Evolutionary conservation across 495 filamentous ascomycete species (phyloP).

Genomic region (Aspergillus campestris): DNA sequence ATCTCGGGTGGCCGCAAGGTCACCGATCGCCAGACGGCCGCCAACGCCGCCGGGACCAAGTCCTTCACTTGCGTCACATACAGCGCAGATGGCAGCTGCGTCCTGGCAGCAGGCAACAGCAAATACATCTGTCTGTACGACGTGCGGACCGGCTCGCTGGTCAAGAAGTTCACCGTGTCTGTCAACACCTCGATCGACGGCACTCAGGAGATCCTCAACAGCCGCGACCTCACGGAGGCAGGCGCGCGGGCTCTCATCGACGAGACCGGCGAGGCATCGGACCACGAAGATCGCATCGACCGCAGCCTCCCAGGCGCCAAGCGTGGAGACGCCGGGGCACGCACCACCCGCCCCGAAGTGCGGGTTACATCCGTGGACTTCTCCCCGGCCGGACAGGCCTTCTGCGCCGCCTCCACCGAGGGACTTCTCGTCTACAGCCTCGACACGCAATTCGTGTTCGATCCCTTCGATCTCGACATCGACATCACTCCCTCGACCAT

Average conservation of each 20-base stretch:
- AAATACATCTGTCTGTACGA: slow-evolving; percentile 98
- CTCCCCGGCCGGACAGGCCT: slow-evolving; percentile 76
- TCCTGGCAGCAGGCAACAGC: slow-evolving; percentile 87
- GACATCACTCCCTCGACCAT: slow-evolving; percentile 80
- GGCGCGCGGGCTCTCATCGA: slow-evolving; percentile 78
- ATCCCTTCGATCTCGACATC: slow-evolving; percentile 93
- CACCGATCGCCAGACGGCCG: slow-evolving; percentile 79
- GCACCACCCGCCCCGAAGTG: slow-evolving; percentile 71
- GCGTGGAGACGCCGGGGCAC: slow-evolving; percentile 69
- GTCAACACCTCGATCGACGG: slow-evolving; percentile 90
- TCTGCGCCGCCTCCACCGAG: slow-evolving; percentile 93
- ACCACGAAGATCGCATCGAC: slow-evolving; percentile 78
- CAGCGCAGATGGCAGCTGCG: slow-evolving; percentile 81
- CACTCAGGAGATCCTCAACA: slow-evolving; percentile 94
- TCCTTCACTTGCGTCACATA: slow-evolving; percentile 81
- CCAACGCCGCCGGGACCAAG: slow-evolving; percentile 82
- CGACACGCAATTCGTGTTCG: slow-evolving; percentile 70
- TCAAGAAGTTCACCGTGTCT: slow-evolving; percentile 91
- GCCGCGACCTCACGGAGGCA: slow-evolving; percentile 80
- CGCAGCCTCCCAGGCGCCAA: slow-evolving; percentile 79
- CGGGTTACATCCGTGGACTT: slow-evolving; percentile 82
- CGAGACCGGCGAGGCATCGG: slow-evolving; percentile 78
- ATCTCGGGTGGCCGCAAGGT: slow-evolving; percentile 86
- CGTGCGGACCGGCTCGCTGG: slow-evolving; percentile 74
- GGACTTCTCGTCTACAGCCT: slow-evolving; percentile 87